phyloP scores from a whole-genome alignment of 2,329 filamentous ascomycete species.

The Colletotrichum spaethianum region DNA sequence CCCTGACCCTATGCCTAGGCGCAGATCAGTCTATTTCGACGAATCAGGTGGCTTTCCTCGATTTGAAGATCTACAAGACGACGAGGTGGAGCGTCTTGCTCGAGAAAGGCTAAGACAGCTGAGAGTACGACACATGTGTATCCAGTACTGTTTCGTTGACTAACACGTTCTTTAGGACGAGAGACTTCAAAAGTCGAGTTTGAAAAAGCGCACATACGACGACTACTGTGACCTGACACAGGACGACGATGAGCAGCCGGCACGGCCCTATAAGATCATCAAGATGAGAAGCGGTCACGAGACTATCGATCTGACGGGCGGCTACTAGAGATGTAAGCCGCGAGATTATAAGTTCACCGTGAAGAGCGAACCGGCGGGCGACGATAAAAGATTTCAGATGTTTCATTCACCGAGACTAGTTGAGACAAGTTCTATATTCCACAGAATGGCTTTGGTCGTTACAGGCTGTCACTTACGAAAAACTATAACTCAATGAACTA shows the following conservation, averaged over 20 bases:
- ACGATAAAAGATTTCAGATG: not conserved
- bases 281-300: constrained; percentile 29
- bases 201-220: constrained; percentile 47
- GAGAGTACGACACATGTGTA: constrained; percentile 37
- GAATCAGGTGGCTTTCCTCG: not conserved
- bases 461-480: not conserved
- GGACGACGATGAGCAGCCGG: constrained; percentile 20
- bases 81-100: constrained; percentile 48
- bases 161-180: constrained; percentile 22
- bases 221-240: constrained; percentile 48
- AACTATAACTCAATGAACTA: not conserved
- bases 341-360: not conserved
- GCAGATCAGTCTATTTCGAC: not conserved
- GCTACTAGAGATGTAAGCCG: constrained; percentile 18
- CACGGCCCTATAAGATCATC: constrained; percentile 29
- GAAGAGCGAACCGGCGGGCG: not conserved
- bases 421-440: not conserved
- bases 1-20: constrained; percentile 40
- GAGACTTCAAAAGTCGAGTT: constrained; percentile 38
- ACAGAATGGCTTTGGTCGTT: not conserved
- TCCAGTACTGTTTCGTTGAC: not conserved
- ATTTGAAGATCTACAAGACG: constrained; percentile 43
- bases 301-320: constrained; percentile 38
- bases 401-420: not conserved
- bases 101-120: constrained; percentile 48